phyloP scores from a whole-genome alignment of 2,329 filamentous ascomycete species.

The Aspergillus hortae region DNA sequence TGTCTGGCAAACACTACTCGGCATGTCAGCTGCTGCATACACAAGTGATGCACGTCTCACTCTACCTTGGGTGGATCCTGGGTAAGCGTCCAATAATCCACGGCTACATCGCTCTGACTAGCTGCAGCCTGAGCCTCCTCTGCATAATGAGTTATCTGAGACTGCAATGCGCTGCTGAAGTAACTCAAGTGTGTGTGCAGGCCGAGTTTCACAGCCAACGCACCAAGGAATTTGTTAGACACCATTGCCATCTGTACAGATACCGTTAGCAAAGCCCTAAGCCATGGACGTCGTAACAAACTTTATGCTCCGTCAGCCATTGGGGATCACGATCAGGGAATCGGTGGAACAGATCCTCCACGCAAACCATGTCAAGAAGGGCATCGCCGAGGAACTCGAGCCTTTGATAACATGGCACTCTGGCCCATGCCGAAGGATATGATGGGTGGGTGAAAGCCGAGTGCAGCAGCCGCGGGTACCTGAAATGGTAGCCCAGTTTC shows the following conservation, averaged over 20 bases:
- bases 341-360: conserved; percentile 74
- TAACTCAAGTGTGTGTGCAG: conserved; percentile 70
- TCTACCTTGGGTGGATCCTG: conserved; percentile 43
- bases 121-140: conserved; percentile 35
- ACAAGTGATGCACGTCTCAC: background rate
- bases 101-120: conserved; percentile 26
- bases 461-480: conserved; percentile 68
- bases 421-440: conserved; percentile 68
- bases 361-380: conserved; percentile 78
- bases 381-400: conserved; percentile 91
- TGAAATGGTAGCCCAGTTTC: conserved; percentile 65
- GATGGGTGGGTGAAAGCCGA: conserved; percentile 89
- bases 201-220: conserved; percentile 71
- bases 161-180: conserved; percentile 34
- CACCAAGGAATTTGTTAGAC: conserved; percentile 88
- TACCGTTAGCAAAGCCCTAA: conserved; percentile 7
- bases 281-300: conserved; percentile 17
- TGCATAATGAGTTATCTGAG: conserved; percentile 49
- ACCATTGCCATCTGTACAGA: conserved; percentile 82
- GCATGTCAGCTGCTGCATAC: conserved; percentile 1
- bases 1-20: conserved; percentile 66
- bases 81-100: conserved; percentile 43
- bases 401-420: conserved; percentile 83
- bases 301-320: conserved; percentile 95
- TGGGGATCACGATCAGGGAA: conserved; percentile 82